These are phyloP conservation scores for Eucalyptus albens DNA, from an alignment of 345 rosid species.

Conservation along the genomic window DNA sequence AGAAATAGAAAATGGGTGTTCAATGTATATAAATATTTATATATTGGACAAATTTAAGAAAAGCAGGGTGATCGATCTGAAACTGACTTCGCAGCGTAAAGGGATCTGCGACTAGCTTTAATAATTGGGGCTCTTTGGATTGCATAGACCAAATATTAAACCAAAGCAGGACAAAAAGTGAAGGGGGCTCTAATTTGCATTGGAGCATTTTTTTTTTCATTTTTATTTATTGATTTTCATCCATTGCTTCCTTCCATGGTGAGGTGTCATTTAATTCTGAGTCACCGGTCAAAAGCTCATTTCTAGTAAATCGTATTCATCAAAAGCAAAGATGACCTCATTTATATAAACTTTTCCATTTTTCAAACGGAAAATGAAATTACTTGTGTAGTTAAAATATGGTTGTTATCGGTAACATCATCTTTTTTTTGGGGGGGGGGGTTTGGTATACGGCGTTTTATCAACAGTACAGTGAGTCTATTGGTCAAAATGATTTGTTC, in stretches of 20 bases:
- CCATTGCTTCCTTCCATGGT: neutral
- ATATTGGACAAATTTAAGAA: neutral
- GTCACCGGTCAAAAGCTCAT: neutral
- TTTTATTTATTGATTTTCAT: neutral
- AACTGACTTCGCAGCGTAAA: neutral
- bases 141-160: neutral
- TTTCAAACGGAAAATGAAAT: neutral
- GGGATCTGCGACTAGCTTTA: neutral
- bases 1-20: neutral
- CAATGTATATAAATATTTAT: neutral
- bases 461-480: neutral
- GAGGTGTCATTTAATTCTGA: neutral
- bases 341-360: neutral
- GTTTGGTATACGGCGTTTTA: too few relatives aligned
- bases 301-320: neutral
- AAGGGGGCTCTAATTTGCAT: neutral
- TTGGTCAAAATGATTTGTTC: neutral
- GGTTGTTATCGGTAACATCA: neutral
- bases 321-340: neutral
- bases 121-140: neutral
- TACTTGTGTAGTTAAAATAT: neutral
- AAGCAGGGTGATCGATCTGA: neutral
- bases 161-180: neutral
- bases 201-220: neutral
- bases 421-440: rapidly evolving